These are phyloP conservation scores for Flagelloscypha sp. DNA, from an alignment of 768 basidiomycete species.

Conservation along the genomic window DNA sequence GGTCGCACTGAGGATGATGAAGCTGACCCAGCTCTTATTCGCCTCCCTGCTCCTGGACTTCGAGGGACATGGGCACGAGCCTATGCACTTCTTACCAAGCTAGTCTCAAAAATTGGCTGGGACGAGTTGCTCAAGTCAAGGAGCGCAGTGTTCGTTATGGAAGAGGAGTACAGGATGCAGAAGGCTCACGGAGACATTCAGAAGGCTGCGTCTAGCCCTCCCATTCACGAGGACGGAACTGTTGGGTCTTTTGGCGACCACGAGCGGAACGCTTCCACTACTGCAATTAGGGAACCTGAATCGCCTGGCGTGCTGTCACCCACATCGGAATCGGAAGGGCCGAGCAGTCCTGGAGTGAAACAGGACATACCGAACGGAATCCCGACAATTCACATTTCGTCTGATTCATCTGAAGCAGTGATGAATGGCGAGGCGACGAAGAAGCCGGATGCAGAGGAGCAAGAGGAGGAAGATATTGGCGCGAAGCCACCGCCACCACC, in stretches of 20 bases:
- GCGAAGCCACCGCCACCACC: constrained; percentile 28
- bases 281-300: constrained; percentile 19
- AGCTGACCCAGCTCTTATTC: constrained; percentile 87
- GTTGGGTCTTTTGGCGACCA: constrained; percentile 20
- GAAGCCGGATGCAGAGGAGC: constrained; percentile 45
- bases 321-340: constrained; percentile 25
- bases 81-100: constrained; percentile 80
- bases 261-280: constrained; percentile 14
- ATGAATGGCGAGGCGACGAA: constrained; percentile 33
- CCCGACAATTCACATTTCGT: constrained; percentile 52
- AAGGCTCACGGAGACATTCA: constrained; percentile 73
- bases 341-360: too few species aligned
- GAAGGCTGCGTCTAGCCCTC: constrained; percentile 17
- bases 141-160: constrained; percentile 97
- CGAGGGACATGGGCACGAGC: constrained; percentile 96
- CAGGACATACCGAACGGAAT: constrained; percentile 25
- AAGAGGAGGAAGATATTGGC: constrained; percentile 30
- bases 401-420: constrained; percentile 39
- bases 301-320: constrained; percentile 18
- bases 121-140: constrained; percentile 95
- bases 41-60: constrained; percentile 91
- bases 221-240: constrained; percentile 59
- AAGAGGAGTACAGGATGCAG: constrained; percentile 97
- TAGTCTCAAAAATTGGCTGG: constrained; percentile 96
- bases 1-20: constrained; percentile 80